phyloP scores from a whole-genome alignment of 305 asterid species.

The Fraxinus floribunda region DNA sequence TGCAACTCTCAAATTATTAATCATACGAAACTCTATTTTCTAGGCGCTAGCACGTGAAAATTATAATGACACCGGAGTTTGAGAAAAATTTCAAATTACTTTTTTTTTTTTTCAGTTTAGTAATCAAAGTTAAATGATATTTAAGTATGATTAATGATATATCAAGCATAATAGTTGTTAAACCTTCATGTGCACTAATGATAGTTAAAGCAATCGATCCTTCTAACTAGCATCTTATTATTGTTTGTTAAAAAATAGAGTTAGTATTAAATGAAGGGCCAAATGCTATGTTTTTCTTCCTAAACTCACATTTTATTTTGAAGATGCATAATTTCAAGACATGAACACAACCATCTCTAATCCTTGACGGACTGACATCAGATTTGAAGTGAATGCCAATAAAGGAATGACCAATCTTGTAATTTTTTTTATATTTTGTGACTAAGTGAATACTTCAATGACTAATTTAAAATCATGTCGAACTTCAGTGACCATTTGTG shows the following conservation, averaged over 20 bases:
- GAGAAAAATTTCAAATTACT: no score
- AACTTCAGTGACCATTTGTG: no score
- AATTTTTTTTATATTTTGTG: no score
- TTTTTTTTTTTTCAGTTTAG: no score
- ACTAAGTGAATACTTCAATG: background rate
- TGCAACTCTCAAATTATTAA: background rate
- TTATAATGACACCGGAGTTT: no score
- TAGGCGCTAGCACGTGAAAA: background rate
- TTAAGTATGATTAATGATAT: no score
- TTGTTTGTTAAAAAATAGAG: background rate
- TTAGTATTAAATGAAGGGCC: background rate
- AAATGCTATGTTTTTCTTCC: background rate
- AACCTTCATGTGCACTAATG: no score
- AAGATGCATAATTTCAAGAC: background rate
- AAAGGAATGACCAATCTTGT: background rate
- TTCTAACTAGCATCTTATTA: background rate
- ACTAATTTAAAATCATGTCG: no score
- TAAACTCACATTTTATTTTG: background rate
- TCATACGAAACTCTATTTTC: background rate
- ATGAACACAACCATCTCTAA: background rate
- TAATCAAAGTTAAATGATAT: no score
- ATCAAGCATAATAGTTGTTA: no score
- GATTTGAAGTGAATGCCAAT: background rate
- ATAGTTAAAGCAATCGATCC: no score
- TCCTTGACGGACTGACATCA: no score